Evolutionary conservation across 2,329 filamentous ascomycete species (phyloP).

Genomic region (Kalmusia sp.): DNA sequence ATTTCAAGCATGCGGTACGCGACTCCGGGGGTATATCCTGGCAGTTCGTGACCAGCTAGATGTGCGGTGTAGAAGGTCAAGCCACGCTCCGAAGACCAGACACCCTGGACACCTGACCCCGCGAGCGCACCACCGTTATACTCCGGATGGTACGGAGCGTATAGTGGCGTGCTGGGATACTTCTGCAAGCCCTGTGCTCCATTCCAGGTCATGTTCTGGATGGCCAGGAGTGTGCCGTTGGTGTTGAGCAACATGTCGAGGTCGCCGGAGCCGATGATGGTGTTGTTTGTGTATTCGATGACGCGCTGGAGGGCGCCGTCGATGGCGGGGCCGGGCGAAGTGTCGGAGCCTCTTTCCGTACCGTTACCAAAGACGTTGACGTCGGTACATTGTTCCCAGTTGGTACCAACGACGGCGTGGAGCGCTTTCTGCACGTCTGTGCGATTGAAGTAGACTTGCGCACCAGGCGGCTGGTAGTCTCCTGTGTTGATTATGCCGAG

Average conservation of each 20-base stretch:
- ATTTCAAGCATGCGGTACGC: conserved; percentile 52
- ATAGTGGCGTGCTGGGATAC: conserved; percentile 51
- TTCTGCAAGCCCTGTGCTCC: conserved; percentile 55
- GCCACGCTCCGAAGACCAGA: conserved; percentile 52
- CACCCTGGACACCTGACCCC: conserved; percentile 51
- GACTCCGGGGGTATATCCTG: conserved; percentile 52
- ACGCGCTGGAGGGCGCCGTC: conserved; percentile 54
- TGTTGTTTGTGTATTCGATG: conserved; percentile 60
- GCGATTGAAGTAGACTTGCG: conserved; percentile 59
- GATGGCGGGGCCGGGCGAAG: conserved; percentile 47
- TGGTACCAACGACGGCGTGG: conserved; percentile 53
- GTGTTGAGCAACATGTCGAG: conserved; percentile 58
- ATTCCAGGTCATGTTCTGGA: conserved; percentile 64
- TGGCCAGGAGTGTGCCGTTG: conserved; percentile 59
- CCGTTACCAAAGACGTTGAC: conserved; percentile 52
- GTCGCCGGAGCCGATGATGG: conserved; percentile 57
- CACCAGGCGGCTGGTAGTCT: conserved; percentile 49
- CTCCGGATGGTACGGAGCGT: conserved; percentile 54
- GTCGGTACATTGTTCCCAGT: conserved; percentile 52
- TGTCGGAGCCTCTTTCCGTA: conserved; percentile 36
- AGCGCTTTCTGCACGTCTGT: conserved; percentile 59
- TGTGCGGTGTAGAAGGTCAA: conserved; percentile 54
- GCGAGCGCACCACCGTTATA: conserved; percentile 49
- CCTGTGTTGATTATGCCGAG: conserved; percentile 48
- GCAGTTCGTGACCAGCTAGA: conserved; percentile 52